Base-by-base conservation (phyloP, 2,329 filamentous ascomycete species). In the Aspergillus bombycis region DNA sequence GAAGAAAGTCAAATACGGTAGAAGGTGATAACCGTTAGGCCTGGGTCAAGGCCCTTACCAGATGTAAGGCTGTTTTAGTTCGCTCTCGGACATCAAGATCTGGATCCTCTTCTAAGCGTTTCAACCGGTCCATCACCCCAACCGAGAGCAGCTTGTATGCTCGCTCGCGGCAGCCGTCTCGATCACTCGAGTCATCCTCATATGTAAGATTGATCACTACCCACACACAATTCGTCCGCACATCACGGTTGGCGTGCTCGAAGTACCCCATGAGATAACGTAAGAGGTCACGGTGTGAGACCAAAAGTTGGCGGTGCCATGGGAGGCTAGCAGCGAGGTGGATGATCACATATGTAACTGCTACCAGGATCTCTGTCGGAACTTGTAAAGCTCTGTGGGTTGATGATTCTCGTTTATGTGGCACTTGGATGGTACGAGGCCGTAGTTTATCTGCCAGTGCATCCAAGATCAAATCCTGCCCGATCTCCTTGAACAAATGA, bases 311-410 rank as follows among this genome's bases (percentile, higher is more conserved):
- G 61, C 93, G 88, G 77, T 97, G 93, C 34, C 87, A 85, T 3
- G 93, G 88, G 14, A 89, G 83, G 67, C 92, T 92, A 11, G 94
- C 94, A 21, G 93, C 93, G 70, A 98, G 88, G 79, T 98, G 93
- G 16, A 95, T 90, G 56, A 98, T 84, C 62, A 97, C 89, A 74
- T 89, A 95, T 32, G 93, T 87, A 12, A 94, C 90, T 3, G 91
- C 86, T 70, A 87, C 86, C 58, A 97, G 85, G 65, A 97, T 91
- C 77, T 92, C 91, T 28, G 74, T 73, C 10, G 79, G 80, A 14
- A 78, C 71, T 10, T 74, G 73, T 14, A 77, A 61, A 41, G 73
- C 58, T 60, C 73, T 71, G 52, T 67, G 73, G 7, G 70, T 62
- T 14, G 71, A 63, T 14, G 73, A 69, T 14, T 80, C 77, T 11